These are phyloP conservation scores for Coccomyxa subellipsoidea DNA, from an alignment of 163 green algal genomes.

Conservation along the genomic window DNA sequence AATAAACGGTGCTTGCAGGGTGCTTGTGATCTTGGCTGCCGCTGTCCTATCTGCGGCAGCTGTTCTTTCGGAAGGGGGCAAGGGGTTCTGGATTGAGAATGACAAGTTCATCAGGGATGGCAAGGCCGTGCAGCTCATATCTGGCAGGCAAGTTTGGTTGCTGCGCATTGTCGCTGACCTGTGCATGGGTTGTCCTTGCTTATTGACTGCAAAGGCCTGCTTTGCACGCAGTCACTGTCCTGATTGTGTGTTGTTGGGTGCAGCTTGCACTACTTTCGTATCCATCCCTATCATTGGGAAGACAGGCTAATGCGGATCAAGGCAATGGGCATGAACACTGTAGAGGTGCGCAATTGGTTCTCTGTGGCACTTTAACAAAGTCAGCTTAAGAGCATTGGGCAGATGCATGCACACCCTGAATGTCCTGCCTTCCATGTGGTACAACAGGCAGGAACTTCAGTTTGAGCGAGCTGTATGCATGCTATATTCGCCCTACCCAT, in stretches of 20 bases:
- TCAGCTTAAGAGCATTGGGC: no score
- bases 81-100: slow-evolving; percentile 36
- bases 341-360: slow-evolving; percentile 24
- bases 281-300: slow-evolving; percentile 42
- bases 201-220: background rate
- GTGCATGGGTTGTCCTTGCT: no score
- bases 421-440: background rate
- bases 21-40: no score
- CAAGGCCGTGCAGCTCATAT: slow-evolving; percentile 43
- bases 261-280: slow-evolving; percentile 57
- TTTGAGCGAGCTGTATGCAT: background rate
- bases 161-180: no score
- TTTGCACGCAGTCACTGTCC: background rate
- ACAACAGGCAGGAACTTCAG: background rate
- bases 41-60: no score
- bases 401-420: background rate
- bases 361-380: no score
- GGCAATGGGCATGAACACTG: slow-evolving; percentile 51
- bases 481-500: no score
- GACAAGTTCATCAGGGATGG: slow-evolving; percentile 43
- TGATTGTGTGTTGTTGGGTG: background rate
- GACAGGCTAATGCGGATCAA: slow-evolving; percentile 40
- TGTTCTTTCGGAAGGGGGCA: background rate
- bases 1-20: no score
- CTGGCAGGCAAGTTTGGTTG: slow-evolving; percentile 47